Evolutionary conservation across 2,329 filamentous ascomycete species (phyloP).

Genomic region (Dactylonectria estremocensis): DNA sequence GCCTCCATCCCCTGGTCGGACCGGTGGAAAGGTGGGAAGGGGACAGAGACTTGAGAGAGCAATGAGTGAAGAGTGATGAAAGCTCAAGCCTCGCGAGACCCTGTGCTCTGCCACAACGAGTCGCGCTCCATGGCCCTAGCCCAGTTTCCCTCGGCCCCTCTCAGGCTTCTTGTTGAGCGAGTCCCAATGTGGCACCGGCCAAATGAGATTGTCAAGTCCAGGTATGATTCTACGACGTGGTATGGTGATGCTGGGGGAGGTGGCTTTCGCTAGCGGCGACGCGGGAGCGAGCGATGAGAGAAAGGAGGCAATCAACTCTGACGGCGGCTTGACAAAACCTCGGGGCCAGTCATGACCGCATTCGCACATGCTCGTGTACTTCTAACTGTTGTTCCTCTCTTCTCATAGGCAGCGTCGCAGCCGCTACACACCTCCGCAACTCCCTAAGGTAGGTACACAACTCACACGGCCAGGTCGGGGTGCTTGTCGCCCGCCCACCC

Average conservation of each 20-base stretch:
- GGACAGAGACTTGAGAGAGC: not conserved
- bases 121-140: constrained; percentile 23
- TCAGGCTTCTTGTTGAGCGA: constrained; percentile 11
- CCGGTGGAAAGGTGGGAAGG: constrained; percentile 20
- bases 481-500: constrained; percentile 11
- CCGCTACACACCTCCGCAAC: constrained; percentile 12
- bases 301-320: constrained; percentile 28
- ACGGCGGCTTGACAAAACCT: constrained; percentile 13
- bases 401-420: constrained; percentile 13
- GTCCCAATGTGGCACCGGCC: constrained; percentile 14
- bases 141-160: constrained; percentile 5
- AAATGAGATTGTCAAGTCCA: constrained; percentile 20
- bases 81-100: constrained; percentile 29
- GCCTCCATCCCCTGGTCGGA: constrained; percentile 41
- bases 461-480: not conserved
- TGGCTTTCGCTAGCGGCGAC: constrained; percentile 23
- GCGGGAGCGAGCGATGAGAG: constrained; percentile 21
- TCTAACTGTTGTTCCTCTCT: constrained; percentile 9
- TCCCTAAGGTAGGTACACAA: not conserved
- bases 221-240: not conserved
- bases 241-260: constrained; percentile 8
- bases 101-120: constrained; percentile 31
- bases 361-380: constrained; percentile 12
- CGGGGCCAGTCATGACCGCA: constrained; percentile 14
- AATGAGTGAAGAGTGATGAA: not conserved